Percentiles rank a stretch among this genome's conserved stretches.
Evolutionary conservation across 345 rosid genomes (phyloP).

Genomic region (Moricandia arvensis): DNA sequence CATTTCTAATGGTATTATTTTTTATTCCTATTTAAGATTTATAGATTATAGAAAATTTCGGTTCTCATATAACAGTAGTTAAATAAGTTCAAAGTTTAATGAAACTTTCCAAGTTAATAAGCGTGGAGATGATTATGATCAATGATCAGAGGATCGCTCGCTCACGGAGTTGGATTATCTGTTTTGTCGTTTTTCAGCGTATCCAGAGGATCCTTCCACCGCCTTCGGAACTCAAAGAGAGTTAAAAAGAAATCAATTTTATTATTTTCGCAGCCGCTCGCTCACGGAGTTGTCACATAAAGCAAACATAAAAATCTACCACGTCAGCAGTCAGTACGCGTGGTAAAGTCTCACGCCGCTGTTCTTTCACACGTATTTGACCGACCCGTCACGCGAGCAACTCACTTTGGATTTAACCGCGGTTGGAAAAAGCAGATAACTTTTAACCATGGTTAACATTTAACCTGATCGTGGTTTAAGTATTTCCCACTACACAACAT

Average conservation of each 20-base stretch:
- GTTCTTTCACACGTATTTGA: not conserved
- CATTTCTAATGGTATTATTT: too few species aligned
- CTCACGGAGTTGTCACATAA: not conserved
- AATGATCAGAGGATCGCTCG: too few species aligned
- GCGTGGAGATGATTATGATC: too few species aligned
- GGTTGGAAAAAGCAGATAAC: not conserved
- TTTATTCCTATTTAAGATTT: too few species aligned
- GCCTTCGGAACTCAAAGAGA: not conserved
- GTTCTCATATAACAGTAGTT: too few species aligned
- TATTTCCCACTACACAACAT: not conserved
- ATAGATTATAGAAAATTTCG: too few species aligned
- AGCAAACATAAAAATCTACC: not conserved
- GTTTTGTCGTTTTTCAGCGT: not conserved
- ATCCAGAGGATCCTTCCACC: not conserved
- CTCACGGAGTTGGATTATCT: not conserved
- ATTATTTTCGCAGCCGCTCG: not conserved
- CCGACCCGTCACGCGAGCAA: not conserved
- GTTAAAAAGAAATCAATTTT: not conserved
- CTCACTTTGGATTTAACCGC: not conserved
- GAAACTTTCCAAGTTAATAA: too few species aligned
- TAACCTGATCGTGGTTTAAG: not conserved
- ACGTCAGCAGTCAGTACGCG: not conserved
- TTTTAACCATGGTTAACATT: not conserved
- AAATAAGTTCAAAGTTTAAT: too few species aligned
- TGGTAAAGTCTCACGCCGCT: not conserved